phyloP scores from a whole-genome alignment of 2,329 filamentous ascomycete genomes.

The Hortaea sp. region DNA sequence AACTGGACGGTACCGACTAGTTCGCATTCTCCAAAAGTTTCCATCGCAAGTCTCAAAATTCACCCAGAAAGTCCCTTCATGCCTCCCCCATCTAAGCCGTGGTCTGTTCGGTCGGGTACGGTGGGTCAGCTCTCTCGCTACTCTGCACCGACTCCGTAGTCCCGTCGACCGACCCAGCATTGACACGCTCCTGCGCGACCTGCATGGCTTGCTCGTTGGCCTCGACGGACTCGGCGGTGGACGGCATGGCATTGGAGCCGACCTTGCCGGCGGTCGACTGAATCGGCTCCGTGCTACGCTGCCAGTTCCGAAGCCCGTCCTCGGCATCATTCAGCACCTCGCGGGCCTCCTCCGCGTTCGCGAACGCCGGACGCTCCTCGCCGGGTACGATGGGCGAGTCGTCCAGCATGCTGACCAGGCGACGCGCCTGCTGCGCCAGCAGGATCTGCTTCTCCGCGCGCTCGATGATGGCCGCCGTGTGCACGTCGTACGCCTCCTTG shows the following conservation, averaged over 20 bases:
- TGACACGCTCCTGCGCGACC: slow-evolving; percentile 1
- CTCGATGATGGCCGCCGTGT: slow-evolving; percentile 86
- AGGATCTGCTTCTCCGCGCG: slow-evolving; percentile 95
- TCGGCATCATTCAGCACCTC: slow-evolving; percentile 90
- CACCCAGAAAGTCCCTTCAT: no score
- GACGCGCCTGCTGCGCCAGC: slow-evolving; percentile 79
- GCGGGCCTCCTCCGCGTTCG: slow-evolving; percentile 56
- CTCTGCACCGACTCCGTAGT: background rate
- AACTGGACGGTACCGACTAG: no score
- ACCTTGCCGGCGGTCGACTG: slow-evolving; percentile 38
- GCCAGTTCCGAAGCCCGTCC: slow-evolving; percentile 73
- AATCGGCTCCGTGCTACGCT: slow-evolving; percentile 46
- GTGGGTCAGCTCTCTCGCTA: background rate
- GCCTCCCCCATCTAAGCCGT: background rate
- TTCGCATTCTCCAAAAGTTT: no score
- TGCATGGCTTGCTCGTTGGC: slow-evolving; percentile 1
- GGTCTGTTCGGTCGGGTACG: background rate
- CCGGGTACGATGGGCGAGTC: slow-evolving; percentile 84
- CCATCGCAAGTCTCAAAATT: no score
- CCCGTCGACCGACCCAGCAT: background rate
- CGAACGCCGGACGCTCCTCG: slow-evolving; percentile 61
- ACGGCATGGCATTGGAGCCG: slow-evolving; percentile 36
- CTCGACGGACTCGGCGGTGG: slow-evolving; percentile 1
- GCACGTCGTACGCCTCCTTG: slow-evolving; percentile 84
- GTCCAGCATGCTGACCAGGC: slow-evolving; percentile 75